Percentiles rank a stretch among this genome's conserved stretches.
phyloP scores from a whole-genome alignment of 176 grass and related monocot species.

The Rhynchospora breviuscula region DNA sequence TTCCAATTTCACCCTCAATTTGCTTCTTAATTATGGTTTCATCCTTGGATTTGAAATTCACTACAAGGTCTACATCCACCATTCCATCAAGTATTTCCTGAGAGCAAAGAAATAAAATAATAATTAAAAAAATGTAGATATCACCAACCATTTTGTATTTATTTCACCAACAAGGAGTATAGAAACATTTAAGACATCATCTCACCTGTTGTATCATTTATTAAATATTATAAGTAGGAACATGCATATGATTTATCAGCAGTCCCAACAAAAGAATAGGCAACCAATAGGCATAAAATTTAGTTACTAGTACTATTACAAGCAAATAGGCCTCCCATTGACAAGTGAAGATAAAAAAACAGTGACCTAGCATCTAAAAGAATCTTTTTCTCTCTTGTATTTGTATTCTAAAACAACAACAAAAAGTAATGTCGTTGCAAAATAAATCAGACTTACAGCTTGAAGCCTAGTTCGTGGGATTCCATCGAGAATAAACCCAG shows the following conservation, averaged over 20 bases:
- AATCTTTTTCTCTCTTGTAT: background rate
- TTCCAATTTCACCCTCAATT: slow-evolving; percentile 41
- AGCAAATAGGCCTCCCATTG: no score
- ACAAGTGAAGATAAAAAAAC: background rate
- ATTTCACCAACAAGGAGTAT: background rate
- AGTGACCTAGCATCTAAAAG: background rate
- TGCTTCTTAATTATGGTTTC: slow-evolving; percentile 70
- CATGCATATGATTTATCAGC: background rate
- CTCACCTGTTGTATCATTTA: background rate
- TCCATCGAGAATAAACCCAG: slow-evolving; percentile 92
- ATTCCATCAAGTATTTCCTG: slow-evolving; percentile 94
- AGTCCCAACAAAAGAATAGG: background rate
- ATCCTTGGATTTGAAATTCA: slow-evolving; percentile 90
- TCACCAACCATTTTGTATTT: background rate
- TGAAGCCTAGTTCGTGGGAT: slow-evolving; percentile 69
- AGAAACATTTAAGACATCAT: background rate
- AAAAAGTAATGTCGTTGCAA: background rate
- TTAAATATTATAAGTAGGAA: background rate
- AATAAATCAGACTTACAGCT: slow-evolving; percentile 53
- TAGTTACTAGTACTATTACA: background rate
- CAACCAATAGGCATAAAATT: background rate
- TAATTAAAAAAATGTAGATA: background rate
- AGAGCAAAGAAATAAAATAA: background rate
- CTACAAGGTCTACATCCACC: slow-evolving; percentile 70
- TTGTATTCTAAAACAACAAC: background rate